Percentiles rank a stretch among this genome's conserved stretches.
Evolutionary conservation across 106 monocot genomes (phyloP).

Genomic region (Dendrobium catenatum): DNA sequence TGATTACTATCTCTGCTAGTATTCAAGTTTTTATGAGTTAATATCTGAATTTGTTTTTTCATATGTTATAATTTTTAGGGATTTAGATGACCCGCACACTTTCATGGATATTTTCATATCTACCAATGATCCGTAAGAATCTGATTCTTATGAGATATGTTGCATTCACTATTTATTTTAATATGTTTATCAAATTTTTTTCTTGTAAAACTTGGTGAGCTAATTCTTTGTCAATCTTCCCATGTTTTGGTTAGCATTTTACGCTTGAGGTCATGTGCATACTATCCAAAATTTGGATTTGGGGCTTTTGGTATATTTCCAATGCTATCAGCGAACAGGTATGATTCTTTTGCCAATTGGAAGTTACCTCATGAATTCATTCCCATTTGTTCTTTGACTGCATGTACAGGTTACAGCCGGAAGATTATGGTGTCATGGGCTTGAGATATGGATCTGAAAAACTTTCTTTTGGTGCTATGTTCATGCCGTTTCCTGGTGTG

Average conservation of each 20-base stretch:
- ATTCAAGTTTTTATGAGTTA: background rate
- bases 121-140: slow-evolving; percentile 62
- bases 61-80: slow-evolving; percentile 31
- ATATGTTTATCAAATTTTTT: background rate
- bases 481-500: slow-evolving; percentile 80
- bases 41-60: background rate
- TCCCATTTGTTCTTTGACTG: background rate
- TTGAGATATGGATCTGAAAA: slow-evolving; percentile 95
- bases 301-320: slow-evolving; percentile 82
- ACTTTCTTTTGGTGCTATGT: slow-evolving; percentile 71
- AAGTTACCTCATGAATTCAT: background rate
- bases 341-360: background rate
- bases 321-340: slow-evolving; percentile 49
- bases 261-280: slow-evolving; percentile 73
- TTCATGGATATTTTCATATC: slow-evolving; percentile 86
- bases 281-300: slow-evolving; percentile 57
- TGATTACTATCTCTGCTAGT: background rate
- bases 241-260: slow-evolving; percentile 37
- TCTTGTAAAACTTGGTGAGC: background rate
- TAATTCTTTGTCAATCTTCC: slow-evolving; percentile 1
- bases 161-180: background rate
- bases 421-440: slow-evolving; percentile 80
- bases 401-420: slow-evolving; percentile 43
- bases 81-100: slow-evolving; percentile 92
- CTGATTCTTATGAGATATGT: slow-evolving; percentile 1